Evolutionary conservation across 139 green algal species (phyloP).

Genomic region (Ulvella scutata): DNA sequence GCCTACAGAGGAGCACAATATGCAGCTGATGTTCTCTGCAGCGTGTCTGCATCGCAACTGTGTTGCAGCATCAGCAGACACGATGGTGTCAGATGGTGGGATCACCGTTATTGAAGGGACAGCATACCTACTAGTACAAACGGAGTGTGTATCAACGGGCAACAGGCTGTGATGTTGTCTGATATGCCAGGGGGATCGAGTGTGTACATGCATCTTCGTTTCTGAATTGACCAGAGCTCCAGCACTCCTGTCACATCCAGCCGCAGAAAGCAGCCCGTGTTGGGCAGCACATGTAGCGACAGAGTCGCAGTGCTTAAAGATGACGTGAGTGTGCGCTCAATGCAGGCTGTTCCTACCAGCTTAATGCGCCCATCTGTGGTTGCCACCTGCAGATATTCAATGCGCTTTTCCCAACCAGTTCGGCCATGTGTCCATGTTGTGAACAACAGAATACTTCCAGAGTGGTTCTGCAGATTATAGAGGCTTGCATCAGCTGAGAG

Average conservation of each 20-base stretch:
- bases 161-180: not conserved
- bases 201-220: not conserved
- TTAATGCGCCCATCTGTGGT: not conserved
- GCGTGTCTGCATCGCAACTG: too few relatives aligned
- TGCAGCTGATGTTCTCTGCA: too few relatives aligned
- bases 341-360: not conserved
- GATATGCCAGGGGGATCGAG: not conserved
- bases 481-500: too few relatives aligned
- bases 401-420: not conserved
- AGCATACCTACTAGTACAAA: not conserved
- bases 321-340: not conserved
- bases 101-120: too few relatives aligned
- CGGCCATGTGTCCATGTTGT: too few relatives aligned
- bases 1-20: too few relatives aligned
- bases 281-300: not conserved
- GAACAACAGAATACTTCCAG: too few relatives aligned
- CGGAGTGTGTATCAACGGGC: not conserved
- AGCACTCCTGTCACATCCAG: not conserved
- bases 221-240: not conserved
- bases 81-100: too few relatives aligned
- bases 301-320: not conserved
- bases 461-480: too few relatives aligned
- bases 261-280: not conserved
- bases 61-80: too few relatives aligned
- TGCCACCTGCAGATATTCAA: not conserved